Base-by-base conservation (phyloP, 2,329 filamentous ascomycete genomes). In the Harringtonia aguacate region DNA sequence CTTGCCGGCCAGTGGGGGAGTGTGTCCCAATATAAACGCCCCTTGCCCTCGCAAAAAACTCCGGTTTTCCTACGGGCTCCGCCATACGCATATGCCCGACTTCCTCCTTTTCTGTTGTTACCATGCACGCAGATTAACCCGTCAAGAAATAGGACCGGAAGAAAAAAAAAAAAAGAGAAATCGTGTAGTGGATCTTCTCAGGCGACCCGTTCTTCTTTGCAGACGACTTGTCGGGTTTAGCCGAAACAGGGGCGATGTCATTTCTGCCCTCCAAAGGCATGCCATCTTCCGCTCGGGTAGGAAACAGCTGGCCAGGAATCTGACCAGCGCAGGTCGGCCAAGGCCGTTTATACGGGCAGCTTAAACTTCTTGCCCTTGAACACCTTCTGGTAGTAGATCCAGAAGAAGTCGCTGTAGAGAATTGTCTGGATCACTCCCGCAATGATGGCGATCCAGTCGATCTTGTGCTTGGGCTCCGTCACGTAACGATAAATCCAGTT, bases 381-480 rank as follows among this genome's bases (percentile, higher is more conserved):
- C 39, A 90, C 83, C 80, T 95, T 97, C 48, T 84, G 95, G 69
- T 95, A 98, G 71, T 98, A 98, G 58, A 98, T 90, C 75, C 89
- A 98, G 77, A 98, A 98, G 71, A 98, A 98, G 69, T 98, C 92
- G 51, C 87, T 94, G 70, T 98, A 98, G 46, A 98, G 72, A 39
- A 98, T 68, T 1, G 92, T 98, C 72, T 98, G 92, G 51, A 97
- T 69, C 45, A 97, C 75, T 13, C 92, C 92, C 4, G 94, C 92
- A 50, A 92, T 60, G 41, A 95, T 83, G 18, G 89, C 84, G 53
- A 95, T 94, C 51, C 81, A 85, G 61, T 97, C 89, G 54, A 83
- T 62, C 62, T 74, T 84, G 62, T 87, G 82, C 41, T 77, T 70
- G 37, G 65, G 60, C 63, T 95, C 88, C 41, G 76, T 74, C 54